Conservation (phyloP, 2,329 filamentous ascomycete species). For the Pyricularia grisea region DNA sequence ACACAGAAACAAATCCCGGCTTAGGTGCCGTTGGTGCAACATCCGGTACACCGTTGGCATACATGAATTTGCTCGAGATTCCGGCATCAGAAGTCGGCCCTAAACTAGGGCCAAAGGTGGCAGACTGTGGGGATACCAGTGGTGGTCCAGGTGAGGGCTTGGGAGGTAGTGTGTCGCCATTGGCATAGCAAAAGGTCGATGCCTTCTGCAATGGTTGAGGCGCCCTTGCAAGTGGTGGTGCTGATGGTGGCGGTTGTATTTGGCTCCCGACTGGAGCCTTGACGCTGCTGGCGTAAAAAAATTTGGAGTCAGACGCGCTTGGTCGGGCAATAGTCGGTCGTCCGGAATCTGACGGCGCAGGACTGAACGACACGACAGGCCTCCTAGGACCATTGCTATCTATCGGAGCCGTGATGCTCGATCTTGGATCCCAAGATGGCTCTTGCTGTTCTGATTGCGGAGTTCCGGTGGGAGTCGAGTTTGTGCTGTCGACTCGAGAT, state of each 20-base stretch:
- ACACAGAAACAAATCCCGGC: constrained; percentile 22
- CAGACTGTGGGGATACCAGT: constrained; percentile 4
- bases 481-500: constrained; percentile 59
- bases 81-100: constrained; percentile 24
- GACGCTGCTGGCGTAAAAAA: constrained; percentile 86
- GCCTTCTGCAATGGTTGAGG: constrained; percentile 24
- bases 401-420: neutral
- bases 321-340: constrained; percentile 16
- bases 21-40: constrained; percentile 25
- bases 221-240: neutral
- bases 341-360: constrained; percentile 22
- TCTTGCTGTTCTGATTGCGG: constrained; percentile 38
- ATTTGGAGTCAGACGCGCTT: constrained; percentile 48
- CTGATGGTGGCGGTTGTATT: constrained; percentile 16
- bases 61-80: constrained; percentile 59
- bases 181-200: constrained; percentile 49
- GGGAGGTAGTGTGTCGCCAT: constrained; percentile 30
- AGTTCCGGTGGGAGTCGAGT: constrained; percentile 55
- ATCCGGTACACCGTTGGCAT: constrained; percentile 54
- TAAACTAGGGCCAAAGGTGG: constrained; percentile 21
- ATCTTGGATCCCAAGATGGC: constrained; percentile 25
- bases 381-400: neutral
- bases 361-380: constrained; percentile 27
- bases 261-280: constrained; percentile 15
- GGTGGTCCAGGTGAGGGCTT: constrained; percentile 10